A percentile compares a stretch with the other conserved stretches of the same genome.
Evolutionary conservation across 2,329 filamentous ascomycete species (phyloP).

Genomic region (Plectosphaerella sp.): DNA sequence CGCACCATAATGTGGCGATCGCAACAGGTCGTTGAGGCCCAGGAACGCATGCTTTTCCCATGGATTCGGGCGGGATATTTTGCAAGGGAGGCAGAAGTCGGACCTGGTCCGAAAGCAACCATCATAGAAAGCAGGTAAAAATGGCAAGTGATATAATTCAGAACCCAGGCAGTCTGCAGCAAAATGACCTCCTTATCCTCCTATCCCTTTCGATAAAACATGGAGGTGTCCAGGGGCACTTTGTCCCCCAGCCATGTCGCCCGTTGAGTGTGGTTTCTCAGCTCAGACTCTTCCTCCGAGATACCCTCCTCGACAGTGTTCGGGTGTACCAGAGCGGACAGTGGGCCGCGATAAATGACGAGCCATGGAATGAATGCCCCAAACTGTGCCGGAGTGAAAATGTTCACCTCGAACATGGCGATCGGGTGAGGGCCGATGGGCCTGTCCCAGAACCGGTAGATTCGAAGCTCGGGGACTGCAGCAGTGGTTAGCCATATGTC

Average conservation of each 20-base stretch:
- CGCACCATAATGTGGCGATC: background rate
- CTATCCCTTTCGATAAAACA: conserved; percentile 3
- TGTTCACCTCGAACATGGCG: conserved; percentile 89
- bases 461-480: conserved; percentile 75
- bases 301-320: conserved; percentile 58
- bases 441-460: conserved; percentile 72
- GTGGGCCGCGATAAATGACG: conserved; percentile 72
- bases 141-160: no score
- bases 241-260: conserved; percentile 73
- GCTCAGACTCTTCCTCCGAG: conserved; percentile 23
- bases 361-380: conserved; percentile 87
- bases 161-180: no score
- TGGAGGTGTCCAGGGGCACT: conserved; percentile 49
- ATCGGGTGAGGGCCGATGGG: conserved; percentile 79
- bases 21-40: no score
- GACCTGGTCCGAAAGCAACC: no score
- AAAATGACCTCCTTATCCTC: no score
- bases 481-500: background rate
- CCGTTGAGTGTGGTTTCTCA: conserved; percentile 59
- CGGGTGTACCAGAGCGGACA: conserved; percentile 77
- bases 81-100: no score
- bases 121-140: no score
- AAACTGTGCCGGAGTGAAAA: conserved; percentile 83
- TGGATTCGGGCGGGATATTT: no score
- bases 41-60: no score